Percentiles rank a stretch among this genome's conserved stretches.
Conservation (phyloP, 352 stramenopile genomes). For the Phytophthora podocarpi region DNA sequence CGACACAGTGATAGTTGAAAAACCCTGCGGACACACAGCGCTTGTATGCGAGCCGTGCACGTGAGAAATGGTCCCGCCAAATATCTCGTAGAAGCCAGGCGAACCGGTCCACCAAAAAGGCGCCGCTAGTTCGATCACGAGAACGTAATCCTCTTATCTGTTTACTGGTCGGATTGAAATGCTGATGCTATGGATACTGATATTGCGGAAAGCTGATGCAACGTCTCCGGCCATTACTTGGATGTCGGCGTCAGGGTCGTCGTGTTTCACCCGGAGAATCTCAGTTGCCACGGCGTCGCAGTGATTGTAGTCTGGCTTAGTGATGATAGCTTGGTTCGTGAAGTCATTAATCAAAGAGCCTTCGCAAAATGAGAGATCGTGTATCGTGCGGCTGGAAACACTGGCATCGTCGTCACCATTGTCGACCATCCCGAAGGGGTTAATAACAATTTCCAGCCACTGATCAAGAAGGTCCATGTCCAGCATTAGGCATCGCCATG, state of each 20-base stretch:
- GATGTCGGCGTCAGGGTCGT: not conserved
- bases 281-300: conserved; percentile 11
- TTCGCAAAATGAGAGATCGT: conserved; percentile 5
- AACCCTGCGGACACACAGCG: not conserved
- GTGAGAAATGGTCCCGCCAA: conserved; percentile 9
- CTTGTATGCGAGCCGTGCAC: not conserved
- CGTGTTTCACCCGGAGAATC: not conserved
- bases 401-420: not conserved
- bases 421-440: conserved; percentile 15
- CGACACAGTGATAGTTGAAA: conserved; percentile 19
- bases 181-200: conserved; percentile 19
- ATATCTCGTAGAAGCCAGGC: conserved; percentile 15
- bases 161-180: not conserved
- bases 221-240: conserved; percentile 16
- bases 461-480: conserved; percentile 19
- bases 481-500: conserved; percentile 9
- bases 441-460: conserved; percentile 19
- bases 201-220: conserved; percentile 9
- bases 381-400: conserved; percentile 3
- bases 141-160: conserved; percentile 10
- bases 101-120: conserved; percentile 18
- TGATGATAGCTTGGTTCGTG: conserved; percentile 18
- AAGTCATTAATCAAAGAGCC: conserved; percentile 21
- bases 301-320: conserved; percentile 11
- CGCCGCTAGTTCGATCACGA: conserved; percentile 12